Evolutionary conservation across 306 rosid species (phyloP).

Genomic region (Sphenostylis stenocarpa): DNA sequence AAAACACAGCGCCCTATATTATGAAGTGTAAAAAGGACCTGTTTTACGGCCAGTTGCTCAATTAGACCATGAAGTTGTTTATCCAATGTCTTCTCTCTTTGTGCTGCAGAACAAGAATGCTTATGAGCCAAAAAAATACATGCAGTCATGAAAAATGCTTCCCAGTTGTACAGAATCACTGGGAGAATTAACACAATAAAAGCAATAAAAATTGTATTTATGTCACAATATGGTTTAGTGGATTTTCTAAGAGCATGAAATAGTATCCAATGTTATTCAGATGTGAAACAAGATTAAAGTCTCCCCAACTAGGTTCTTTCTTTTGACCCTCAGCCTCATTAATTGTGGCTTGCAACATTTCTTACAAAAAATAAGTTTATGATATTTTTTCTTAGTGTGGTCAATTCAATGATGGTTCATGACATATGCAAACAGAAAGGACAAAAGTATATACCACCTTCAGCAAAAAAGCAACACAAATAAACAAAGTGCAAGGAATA

Average conservation of each 20-base stretch:
- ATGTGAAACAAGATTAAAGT: neutral
- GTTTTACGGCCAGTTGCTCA: conserved; percentile 84
- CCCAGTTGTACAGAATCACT: neutral
- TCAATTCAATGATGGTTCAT: neutral
- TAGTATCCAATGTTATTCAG: neutral
- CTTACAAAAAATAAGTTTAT: neutral
- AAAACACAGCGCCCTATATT: neutral
- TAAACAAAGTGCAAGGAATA: neutral
- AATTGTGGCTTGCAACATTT: neutral
- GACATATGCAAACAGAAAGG: neutral
- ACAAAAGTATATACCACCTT: neutral
- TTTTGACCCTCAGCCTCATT: neutral
- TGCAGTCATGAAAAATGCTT: conserved; percentile 15
- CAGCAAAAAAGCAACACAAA: neutral
- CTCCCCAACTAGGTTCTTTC: neutral
- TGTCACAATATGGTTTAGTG: neutral
- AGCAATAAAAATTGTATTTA: neutral
- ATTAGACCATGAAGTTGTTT: conserved; percentile 86
- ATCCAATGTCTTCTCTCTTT: conserved; percentile 85
- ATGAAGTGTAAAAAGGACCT: conserved; percentile 44
- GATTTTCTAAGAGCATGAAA: conserved; percentile 16
- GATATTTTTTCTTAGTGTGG: neutral
- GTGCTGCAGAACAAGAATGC: conserved; percentile 57
- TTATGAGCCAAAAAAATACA: neutral
- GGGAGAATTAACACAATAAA: neutral